Conservation (phyloP, 2,329 filamentous ascomycete species). For the Albifimbria verrucaria region DNA sequence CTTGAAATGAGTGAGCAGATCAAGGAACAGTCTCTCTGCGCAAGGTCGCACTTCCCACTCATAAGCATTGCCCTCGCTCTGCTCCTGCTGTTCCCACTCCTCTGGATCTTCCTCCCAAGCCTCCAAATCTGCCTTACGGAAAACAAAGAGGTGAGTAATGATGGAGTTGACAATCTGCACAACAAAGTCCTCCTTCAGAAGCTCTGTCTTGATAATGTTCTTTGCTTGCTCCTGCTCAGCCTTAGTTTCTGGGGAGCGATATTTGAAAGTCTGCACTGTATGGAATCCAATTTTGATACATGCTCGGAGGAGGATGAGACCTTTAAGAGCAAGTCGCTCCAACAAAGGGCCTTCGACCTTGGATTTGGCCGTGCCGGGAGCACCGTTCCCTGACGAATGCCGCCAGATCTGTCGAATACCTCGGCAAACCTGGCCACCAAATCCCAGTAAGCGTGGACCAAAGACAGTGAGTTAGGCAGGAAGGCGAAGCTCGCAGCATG, state of each 20-base stretch:
- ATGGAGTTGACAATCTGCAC: slow-evolving; percentile 79
- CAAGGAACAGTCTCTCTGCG: slow-evolving; percentile 89
- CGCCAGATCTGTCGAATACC: slow-evolving; percentile 61
- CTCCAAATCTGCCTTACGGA: slow-evolving; percentile 78
- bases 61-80: slow-evolving; percentile 79
- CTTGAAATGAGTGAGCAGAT: slow-evolving; percentile 87
- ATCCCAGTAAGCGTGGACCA: slow-evolving; percentile 83
- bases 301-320: slow-evolving; percentile 74
- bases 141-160: slow-evolving; percentile 84
- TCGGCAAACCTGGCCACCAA: slow-evolving; percentile 75
- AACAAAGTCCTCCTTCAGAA: slow-evolving; percentile 76
- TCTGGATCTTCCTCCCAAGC: slow-evolving; percentile 95
- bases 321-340: slow-evolving; percentile 80
- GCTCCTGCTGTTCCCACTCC: slow-evolving; percentile 90
- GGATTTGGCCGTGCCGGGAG: slow-evolving; percentile 38
- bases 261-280: slow-evolving; percentile 79
- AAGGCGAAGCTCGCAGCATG: slow-evolving; percentile 82
- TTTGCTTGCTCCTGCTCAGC: slow-evolving; percentile 71
- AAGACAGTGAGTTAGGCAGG: slow-evolving; percentile 72
- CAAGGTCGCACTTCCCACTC: slow-evolving; percentile 92
- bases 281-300: slow-evolving; percentile 85
- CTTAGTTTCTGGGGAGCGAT: slow-evolving; percentile 69
- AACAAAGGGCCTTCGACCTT: slow-evolving; percentile 61
- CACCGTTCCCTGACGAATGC: slow-evolving; percentile 45
- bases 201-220: slow-evolving; percentile 64